phyloP scores from a whole-genome alignment of 108 stramenopile genomes.

The Fragilaria crotonensis region DNA sequence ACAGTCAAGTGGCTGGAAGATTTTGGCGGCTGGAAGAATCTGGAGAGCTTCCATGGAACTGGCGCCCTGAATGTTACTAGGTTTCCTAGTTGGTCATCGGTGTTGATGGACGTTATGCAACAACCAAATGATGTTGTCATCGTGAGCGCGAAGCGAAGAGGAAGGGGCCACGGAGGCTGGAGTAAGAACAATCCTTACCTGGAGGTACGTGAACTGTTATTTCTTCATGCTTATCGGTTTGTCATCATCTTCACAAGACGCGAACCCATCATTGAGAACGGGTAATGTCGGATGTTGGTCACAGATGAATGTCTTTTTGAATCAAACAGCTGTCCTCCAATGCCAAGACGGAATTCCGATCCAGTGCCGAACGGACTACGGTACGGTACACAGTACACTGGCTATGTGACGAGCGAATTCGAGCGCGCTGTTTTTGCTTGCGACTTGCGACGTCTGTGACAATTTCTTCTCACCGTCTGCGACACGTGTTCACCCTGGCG shows the following conservation, averaged over 20 bases:
- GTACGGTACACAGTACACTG: no score
- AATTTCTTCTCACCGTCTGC: no score
- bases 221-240: neutral
- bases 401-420: no score
- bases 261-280: no score
- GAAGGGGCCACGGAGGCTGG: constrained; percentile 32
- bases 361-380: no score
- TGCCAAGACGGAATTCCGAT: no score
- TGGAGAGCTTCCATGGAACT: constrained; percentile 59
- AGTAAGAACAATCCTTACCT: constrained; percentile 49
- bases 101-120: constrained; percentile 47
- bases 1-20: constrained; percentile 54
- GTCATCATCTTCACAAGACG: constrained; percentile 1
- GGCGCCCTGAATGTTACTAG: constrained; percentile 59
- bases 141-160: constrained; percentile 14
- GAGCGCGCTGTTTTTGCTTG: no score
- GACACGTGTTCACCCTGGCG: no score
- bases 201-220: constrained; percentile 17
- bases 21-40: constrained; percentile 16
- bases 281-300: no score
- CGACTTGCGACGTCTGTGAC: no score
- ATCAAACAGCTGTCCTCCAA: no score
- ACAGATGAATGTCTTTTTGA: no score
- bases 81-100: constrained; percentile 58
- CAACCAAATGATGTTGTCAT: constrained; percentile 41